phyloP scores from a whole-genome alignment of 768 basidiomycete genomes.

The Wakefieldia striispora region DNA sequence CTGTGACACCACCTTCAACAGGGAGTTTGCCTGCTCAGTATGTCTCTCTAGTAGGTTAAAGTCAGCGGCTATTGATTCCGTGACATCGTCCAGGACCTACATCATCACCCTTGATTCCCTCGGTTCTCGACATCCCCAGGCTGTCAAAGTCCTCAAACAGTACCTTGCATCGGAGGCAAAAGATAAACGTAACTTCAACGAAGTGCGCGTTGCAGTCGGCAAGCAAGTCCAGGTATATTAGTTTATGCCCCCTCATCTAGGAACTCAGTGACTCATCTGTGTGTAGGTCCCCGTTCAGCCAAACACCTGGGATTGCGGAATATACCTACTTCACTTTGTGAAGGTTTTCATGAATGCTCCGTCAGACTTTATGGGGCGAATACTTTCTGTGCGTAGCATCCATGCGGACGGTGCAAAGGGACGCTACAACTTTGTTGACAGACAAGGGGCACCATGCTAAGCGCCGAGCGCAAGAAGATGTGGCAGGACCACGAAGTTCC shows the following conservation, averaged over 20 bases:
- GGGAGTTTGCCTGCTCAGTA: constrained; percentile 22
- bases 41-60: constrained; percentile 1
- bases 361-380: constrained; percentile 44
- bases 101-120: constrained; percentile 93
- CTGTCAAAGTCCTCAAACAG: constrained; percentile 51
- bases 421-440: constrained; percentile 12
- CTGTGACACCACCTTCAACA: constrained; percentile 14
- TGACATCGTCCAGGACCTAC: constrained; percentile 50
- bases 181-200: constrained; percentile 56
- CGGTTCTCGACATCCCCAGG: constrained; percentile 66
- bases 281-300: constrained; percentile 81
- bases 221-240: constrained; percentile 51
- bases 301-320: constrained; percentile 90
- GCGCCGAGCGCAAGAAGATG: constrained; percentile 40
- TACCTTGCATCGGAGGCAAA: constrained; percentile 80
- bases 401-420: background rate
- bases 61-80: background rate
- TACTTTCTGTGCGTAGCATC: constrained; percentile 33
- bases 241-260: background rate
- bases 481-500: constrained; percentile 55
- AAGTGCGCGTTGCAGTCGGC: constrained; percentile 40
- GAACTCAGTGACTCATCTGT: background rate
- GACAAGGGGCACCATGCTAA: constrained; percentile 33
- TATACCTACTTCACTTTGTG: constrained; percentile 88
- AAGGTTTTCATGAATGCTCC: constrained; percentile 73